phyloP scores from a whole-genome alignment of 345 rosid genomes.

The Eucalyptus fibrosa region DNA sequence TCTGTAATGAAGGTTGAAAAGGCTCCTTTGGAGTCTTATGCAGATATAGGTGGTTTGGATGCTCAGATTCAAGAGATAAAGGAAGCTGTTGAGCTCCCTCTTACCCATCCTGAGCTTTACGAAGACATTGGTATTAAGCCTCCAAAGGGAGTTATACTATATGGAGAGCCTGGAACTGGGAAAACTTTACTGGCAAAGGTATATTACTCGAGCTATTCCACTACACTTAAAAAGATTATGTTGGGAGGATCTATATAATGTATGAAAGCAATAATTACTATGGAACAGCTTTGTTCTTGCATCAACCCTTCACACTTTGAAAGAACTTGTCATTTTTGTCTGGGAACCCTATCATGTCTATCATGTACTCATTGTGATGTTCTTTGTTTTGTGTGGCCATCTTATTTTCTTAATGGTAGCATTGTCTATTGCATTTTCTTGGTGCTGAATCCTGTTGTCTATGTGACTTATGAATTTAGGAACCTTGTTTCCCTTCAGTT shows the following conservation, averaged over 20 bases:
- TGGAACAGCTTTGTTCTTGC: not conserved
- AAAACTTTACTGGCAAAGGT: conserved; percentile 99
- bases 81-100: conserved; percentile 98
- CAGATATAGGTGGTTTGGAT: conserved; percentile 97
- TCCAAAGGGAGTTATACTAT: conserved; percentile 96
- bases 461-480: not conserved
- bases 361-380: not conserved
- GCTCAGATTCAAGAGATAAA: conserved; percentile 99
- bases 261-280: not conserved
- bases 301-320: not conserved
- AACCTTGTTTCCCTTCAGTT: not conserved
- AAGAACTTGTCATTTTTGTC: not conserved
- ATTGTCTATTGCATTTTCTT: not conserved
- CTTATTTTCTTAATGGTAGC: not conserved
- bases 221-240: not conserved
- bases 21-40: conserved; percentile 97
- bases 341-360: not conserved
- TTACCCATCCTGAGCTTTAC: conserved; percentile 96
- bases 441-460: not conserved
- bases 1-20: conserved; percentile 99
- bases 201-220: not conserved
- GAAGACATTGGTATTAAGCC: conserved; percentile 99
- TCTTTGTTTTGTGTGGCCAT: not conserved
- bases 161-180: conserved; percentile 99
- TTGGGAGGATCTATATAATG: not conserved